A percentile compares a stretch with the other conserved stretches of the same genome.
Evolutionary conservation across 2,329 filamentous ascomycete genomes (phyloP).

Genomic region (Aspergillus viridinutans): DNA sequence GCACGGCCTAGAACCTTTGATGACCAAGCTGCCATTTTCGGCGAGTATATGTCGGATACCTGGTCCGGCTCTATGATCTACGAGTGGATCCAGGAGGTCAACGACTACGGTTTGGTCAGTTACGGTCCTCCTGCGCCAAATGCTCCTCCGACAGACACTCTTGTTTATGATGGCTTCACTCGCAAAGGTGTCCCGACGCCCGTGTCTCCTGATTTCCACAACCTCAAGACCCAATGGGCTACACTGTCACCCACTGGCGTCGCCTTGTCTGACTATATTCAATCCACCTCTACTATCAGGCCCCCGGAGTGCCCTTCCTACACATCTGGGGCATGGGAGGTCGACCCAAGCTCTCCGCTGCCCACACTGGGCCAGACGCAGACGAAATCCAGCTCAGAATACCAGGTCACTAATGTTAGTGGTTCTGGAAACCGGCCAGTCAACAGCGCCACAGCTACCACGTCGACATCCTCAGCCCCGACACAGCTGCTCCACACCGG

Average conservation of each 20-base stretch:
- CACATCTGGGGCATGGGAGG: constrained; percentile 66
- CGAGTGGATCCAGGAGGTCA: constrained; percentile 83
- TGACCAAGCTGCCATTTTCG: constrained; percentile 75
- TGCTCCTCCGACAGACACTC: constrained; percentile 51
- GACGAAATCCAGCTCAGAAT: constrained; percentile 1
- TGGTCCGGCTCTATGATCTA: constrained; percentile 80
- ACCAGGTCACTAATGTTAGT: neutral
- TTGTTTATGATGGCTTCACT: constrained; percentile 61
- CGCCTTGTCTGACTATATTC: constrained; percentile 60
- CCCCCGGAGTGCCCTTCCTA: constrained; percentile 67
- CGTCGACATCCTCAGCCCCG: neutral
- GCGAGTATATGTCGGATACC: constrained; percentile 63
- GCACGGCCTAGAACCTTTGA: constrained; percentile 41
- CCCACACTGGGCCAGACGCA: constrained; percentile 62
- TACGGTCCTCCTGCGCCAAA: constrained; percentile 62
- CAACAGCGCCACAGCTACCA: neutral
- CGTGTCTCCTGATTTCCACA: constrained; percentile 70
- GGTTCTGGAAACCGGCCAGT: neutral
- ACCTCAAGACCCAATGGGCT: constrained; percentile 73
- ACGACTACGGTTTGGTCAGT: constrained; percentile 75
- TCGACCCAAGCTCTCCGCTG: constrained; percentile 65
- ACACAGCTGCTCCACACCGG: neutral
- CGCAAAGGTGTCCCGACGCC: constrained; percentile 70
- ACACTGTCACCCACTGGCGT: constrained; percentile 67
- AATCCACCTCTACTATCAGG: constrained; percentile 56